Evolutionary conservation across 495 filamentous ascomycete species (phyloP).

Genomic region (Penicillium riverlandense): DNA sequence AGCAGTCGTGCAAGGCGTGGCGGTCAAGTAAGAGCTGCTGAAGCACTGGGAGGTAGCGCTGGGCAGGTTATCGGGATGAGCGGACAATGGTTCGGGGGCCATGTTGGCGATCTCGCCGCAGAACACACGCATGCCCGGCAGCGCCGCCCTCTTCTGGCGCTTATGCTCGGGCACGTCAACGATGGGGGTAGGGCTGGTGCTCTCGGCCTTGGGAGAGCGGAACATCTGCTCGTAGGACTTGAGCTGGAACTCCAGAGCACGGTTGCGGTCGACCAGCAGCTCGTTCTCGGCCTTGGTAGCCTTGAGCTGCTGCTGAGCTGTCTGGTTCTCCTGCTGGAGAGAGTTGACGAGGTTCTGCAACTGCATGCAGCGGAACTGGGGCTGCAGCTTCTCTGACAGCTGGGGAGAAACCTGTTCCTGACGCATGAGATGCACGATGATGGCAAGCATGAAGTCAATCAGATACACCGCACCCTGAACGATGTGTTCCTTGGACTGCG

Average conservation of each 20-base stretch:
- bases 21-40: slow-evolving; percentile 21
- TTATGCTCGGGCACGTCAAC: slow-evolving; percentile 23
- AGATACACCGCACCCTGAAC: slow-evolving; percentile 38
- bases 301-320: slow-evolving; percentile 29
- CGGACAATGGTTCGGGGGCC: slow-evolving; percentile 11
- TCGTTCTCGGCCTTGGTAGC: slow-evolving; percentile 34
- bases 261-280: slow-evolving; percentile 29
- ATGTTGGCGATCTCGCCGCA: slow-evolving; percentile 30
- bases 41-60: slow-evolving; percentile 26
- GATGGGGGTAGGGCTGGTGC: slow-evolving; percentile 19
- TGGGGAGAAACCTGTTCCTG: slow-evolving; percentile 36
- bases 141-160: slow-evolving; percentile 24
- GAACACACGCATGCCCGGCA: slow-evolving; percentile 34
- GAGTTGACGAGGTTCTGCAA: slow-evolving; percentile 29
- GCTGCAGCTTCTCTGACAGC: slow-evolving; percentile 35
- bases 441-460: slow-evolving; percentile 36
- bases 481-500: slow-evolving; percentile 42
- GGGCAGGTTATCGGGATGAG: slow-evolving; percentile 18
- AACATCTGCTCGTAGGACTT: slow-evolving; percentile 39
- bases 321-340: slow-evolving; percentile 37
- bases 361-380: slow-evolving; percentile 38
- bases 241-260: slow-evolving; percentile 34
- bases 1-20: slow-evolving; percentile 29
- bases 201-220: slow-evolving; percentile 32
- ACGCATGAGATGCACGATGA: slow-evolving; percentile 34